Evolutionary conservation across 345 rosid genomes (phyloP).

Genomic region (Angophora floribunda): DNA sequence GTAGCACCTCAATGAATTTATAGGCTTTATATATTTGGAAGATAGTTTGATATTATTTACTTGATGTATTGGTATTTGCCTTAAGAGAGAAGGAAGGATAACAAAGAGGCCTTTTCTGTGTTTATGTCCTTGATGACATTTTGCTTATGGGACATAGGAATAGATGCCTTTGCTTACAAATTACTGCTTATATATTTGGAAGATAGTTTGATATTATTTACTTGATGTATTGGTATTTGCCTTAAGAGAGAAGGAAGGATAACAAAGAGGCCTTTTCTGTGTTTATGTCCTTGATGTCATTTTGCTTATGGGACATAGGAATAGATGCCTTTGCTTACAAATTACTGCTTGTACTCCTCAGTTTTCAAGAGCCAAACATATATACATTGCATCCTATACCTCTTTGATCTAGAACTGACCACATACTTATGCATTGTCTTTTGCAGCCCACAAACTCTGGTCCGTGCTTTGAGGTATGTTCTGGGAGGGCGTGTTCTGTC

Average conservation of each 20-base stretch:
- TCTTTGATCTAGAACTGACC: neutral
- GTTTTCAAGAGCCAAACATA: neutral
- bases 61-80: neutral
- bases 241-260: neutral
- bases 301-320: neutral
- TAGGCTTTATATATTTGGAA: neutral
- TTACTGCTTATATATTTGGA: neutral
- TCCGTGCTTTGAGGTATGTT: slow-evolving; percentile 92
- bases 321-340: neutral
- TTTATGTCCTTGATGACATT: neutral
- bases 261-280: neutral
- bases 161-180: neutral
- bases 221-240: neutral
- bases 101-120: neutral
- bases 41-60: neutral
- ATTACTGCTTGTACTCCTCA: neutral
- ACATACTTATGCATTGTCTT: slow-evolving; percentile 5
- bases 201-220: neutral
- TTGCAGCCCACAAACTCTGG: slow-evolving; percentile 97
- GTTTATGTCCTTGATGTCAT: neutral
- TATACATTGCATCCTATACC: neutral
- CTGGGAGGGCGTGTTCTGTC: neutral
- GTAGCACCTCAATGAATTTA: neutral
- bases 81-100: neutral
- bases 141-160: neutral